A percentile compares a stretch with the other conserved stretches of the same genome.
These are phyloP conservation scores for Naganishia antarctica DNA, from an alignment of 768 basidiomycete genomes.

Conservation along the genomic window DNA sequence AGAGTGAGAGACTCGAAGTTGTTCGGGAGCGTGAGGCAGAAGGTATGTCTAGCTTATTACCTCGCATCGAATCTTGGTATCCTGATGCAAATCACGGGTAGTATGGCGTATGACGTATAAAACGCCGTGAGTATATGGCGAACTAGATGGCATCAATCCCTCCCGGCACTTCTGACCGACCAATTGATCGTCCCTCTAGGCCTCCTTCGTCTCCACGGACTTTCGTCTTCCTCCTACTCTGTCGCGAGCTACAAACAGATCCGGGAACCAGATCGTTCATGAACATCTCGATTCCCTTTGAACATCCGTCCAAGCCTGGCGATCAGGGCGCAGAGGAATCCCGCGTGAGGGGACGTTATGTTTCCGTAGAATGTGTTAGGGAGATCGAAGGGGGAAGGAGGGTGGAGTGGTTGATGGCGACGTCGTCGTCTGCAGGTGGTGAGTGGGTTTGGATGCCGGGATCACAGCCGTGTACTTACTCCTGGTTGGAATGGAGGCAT, in stretches of 20 bases:
- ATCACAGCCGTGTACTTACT: neutral
- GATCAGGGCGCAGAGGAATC: constrained; percentile 38
- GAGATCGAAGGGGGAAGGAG: constrained; percentile 34
- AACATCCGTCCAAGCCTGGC: constrained; percentile 38
- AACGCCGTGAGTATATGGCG: constrained; percentile 29
- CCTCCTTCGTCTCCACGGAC: constrained; percentile 41
- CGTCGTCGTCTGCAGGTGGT: constrained; percentile 46
- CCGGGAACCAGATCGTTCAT: neutral
- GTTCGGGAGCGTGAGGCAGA: constrained; percentile 41
- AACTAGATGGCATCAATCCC: neutral
- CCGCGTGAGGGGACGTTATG: constrained; percentile 43
- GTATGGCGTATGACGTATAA: constrained; percentile 42
- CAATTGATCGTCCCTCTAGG: neutral
- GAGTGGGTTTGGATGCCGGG: constrained; percentile 11
- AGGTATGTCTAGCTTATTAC: constrained; percentile 14
- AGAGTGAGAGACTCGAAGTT: constrained; percentile 38
- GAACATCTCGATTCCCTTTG: constrained; percentile 43
- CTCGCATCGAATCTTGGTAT: neutral
- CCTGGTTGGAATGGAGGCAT: constrained; percentile 30
- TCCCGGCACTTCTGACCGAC: neutral
- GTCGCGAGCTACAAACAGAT: constrained; percentile 9
- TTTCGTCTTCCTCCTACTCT: constrained; percentile 39
- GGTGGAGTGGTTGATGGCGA: constrained; percentile 48
- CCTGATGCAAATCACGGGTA: neutral
- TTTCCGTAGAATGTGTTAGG: constrained; percentile 41